These are phyloP conservation scores for Lyophyllum decastes DNA, from an alignment of 768 basidiomycete genomes.

Conservation along the genomic window DNA sequence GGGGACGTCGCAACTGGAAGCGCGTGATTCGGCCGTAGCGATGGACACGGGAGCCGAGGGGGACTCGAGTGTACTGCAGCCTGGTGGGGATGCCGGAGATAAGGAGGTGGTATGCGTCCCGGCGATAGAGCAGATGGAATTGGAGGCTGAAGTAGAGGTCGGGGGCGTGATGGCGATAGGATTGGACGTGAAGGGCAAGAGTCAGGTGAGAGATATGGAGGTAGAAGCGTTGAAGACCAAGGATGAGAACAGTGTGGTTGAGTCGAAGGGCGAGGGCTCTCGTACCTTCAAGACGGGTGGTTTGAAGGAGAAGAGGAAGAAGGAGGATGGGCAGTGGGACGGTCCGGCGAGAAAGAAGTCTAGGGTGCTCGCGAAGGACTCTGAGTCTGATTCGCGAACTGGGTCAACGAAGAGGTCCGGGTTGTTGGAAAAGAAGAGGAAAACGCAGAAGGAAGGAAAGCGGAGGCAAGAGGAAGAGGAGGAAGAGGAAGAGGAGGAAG, in stretches of 20 bases:
- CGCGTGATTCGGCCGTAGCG: neutral
- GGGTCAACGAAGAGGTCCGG: neutral
- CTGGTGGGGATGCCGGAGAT: constrained; percentile 1
- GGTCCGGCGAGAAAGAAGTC: constrained; percentile 23
- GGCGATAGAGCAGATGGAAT: neutral
- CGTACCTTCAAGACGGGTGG: neutral
- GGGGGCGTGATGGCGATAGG: neutral
- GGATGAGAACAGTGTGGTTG: constrained; percentile 15
- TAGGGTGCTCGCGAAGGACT: neutral
- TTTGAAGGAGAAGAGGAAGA: constrained; percentile 27
- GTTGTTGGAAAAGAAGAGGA: constrained; percentile 1
- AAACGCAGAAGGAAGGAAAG: constrained; percentile 9
- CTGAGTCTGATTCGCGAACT: neutral
- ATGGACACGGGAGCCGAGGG: neutral
- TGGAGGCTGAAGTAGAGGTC: neutral
- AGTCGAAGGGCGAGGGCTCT: constrained; percentile 11
- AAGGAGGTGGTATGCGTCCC: neutral
- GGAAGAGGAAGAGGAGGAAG: constrained; percentile 8
- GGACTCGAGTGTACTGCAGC: neutral
- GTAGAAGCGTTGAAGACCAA: constrained; percentile 15
- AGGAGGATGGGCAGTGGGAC: constrained; percentile 12
- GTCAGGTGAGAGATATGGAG: neutral
- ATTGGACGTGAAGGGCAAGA: neutral
- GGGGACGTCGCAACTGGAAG: neutral
- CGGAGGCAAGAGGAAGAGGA: constrained; percentile 13